phyloP scores from a whole-genome alignment of 768 basidiomycete genomes.

The Boletus tylopilopsis region DNA sequence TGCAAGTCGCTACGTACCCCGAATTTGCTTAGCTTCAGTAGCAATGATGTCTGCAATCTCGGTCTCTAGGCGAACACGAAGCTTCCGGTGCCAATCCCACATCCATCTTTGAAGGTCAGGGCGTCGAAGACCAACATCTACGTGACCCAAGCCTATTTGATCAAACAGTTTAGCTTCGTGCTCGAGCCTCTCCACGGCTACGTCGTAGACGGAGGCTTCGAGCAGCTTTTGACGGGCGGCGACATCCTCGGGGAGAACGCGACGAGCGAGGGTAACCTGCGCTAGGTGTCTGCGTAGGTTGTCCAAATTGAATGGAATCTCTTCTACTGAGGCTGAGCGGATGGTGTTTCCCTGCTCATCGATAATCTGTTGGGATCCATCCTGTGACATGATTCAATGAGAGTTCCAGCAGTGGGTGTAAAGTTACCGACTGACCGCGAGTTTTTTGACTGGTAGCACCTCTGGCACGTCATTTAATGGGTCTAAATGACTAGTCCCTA shows the following conservation, averaged over 20 bases:
- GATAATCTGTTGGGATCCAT: slow-evolving; percentile 16
- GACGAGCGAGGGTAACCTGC: slow-evolving; percentile 57
- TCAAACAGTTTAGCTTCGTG: slow-evolving; percentile 59
- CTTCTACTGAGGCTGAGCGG: slow-evolving; percentile 21
- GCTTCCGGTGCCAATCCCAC: slow-evolving; percentile 77
- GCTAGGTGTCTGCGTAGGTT: slow-evolving; percentile 68
- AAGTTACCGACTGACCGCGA: slow-evolving; percentile 31
- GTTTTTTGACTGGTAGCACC: slow-evolving; percentile 55
- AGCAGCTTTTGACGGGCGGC: slow-evolving; percentile 74
- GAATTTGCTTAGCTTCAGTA: slow-evolving; percentile 31
- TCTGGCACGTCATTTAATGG: slow-evolving; percentile 54
- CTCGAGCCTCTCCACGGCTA: slow-evolving; percentile 67
- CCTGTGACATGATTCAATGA: slow-evolving; percentile 7
- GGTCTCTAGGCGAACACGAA: slow-evolving; percentile 46
- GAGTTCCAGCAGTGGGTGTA: neutral
- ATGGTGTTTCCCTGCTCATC: slow-evolving; percentile 19
- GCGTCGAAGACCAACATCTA: slow-evolving; percentile 40
- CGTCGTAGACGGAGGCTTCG: slow-evolving; percentile 83
- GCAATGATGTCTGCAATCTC: slow-evolving; percentile 48
- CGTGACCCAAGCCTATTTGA: slow-evolving; percentile 50
- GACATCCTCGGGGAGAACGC: slow-evolving; percentile 63
- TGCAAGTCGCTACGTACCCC: slow-evolving; percentile 14
- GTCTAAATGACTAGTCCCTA: slow-evolving; percentile 40
- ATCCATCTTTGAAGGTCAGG: slow-evolving; percentile 70
- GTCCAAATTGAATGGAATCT: slow-evolving; percentile 73